A percentile compares a stretch with the other conserved stretches of the same genome.
phyloP scores from a whole-genome alignment of 805 yeast species.

The Barnettozyma californica region DNA sequence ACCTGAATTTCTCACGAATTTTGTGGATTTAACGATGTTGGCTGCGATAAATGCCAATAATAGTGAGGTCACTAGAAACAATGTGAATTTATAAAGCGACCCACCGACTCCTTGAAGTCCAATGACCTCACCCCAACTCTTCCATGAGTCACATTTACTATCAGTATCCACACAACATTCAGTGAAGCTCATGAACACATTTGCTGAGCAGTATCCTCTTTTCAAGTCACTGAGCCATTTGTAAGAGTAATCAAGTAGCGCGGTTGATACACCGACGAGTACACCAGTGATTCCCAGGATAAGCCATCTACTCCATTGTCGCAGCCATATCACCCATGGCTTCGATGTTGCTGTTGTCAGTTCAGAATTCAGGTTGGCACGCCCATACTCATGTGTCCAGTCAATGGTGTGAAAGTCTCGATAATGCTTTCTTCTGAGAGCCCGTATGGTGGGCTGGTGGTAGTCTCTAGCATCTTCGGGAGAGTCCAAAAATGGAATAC shows the following conservation, averaged over 20 bases:
- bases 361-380: conserved; percentile 1
- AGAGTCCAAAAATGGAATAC: background rate
- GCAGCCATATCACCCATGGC: conserved; percentile 6
- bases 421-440: conserved; percentile 23
- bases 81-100: conserved; percentile 29
- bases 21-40: conserved; percentile 24
- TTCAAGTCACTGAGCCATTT: conserved; percentile 48
- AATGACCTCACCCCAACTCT: conserved; percentile 28
- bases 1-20: conserved; percentile 50
- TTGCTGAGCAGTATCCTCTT: conserved; percentile 43
- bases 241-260: conserved; percentile 43
- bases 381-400: conserved; percentile 44
- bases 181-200: conserved; percentile 24
- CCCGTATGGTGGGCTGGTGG: conserved; percentile 3
- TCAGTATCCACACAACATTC: conserved; percentile 30
- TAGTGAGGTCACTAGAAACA: conserved; percentile 35
- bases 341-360: background rate
- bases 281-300: conserved; percentile 41
- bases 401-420: conserved; percentile 42
- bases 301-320: conserved; percentile 36
- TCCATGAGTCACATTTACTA: conserved; percentile 30
- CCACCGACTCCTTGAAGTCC: conserved; percentile 25
- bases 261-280: conserved; percentile 42
- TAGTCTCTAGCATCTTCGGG: background rate
- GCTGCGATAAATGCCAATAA: conserved; percentile 37